Evolutionary conservation across 2,329 filamentous ascomycete species (phyloP), one percentile per base, ranked within the genome.

Genomic region (Westerdykella aurantiaca): DNA sequence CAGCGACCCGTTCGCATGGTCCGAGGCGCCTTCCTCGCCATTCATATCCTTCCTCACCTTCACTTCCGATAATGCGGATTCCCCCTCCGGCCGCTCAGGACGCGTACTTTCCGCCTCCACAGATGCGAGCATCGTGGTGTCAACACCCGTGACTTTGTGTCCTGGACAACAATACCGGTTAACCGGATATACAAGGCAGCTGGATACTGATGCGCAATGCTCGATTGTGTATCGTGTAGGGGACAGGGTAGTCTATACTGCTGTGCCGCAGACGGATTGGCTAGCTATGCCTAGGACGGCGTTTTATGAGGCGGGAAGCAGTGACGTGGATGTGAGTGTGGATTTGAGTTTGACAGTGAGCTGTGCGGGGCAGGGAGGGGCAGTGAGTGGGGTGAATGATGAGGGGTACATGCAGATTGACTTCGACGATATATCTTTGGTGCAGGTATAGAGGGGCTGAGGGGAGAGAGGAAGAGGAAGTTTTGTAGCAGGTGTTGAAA

Each of bases 121-220:
- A 0, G 58, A 52, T 22, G 44, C 47, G 6, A 44, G 42, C 7
- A 38, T 61, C 25, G 48, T 39, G 9, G 45, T 63, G 25, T 52
- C 43, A 1, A 58, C 65, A 39, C 51, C 58, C 9, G 9, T 66
- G 9, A 58, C 56, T 0, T 52, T 64, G 2, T 60, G 56, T 41
- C 60, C 61, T 2, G 55, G 55, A 13, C 48, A 43, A 25, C 42
- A 51, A 31, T 62, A 65, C 49, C 14, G 31, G 6, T 39, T 63
- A 18, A 38, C 22, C 4, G 45, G 38, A 4, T 45, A 37, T 12
- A 53, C 50, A 10, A 41, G 48, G 2, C 57, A 62, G 38, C 43
- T 21, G 0, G 52, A 55, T 21, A 25, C 42, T 6, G 43, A 53
- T 5, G 53, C 53, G 7, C 44, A 47, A 14, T 64, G 61, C 39